phyloP scores from a whole-genome alignment of 1,139 yeast species.

The Arxiozyma bovina region DNA sequence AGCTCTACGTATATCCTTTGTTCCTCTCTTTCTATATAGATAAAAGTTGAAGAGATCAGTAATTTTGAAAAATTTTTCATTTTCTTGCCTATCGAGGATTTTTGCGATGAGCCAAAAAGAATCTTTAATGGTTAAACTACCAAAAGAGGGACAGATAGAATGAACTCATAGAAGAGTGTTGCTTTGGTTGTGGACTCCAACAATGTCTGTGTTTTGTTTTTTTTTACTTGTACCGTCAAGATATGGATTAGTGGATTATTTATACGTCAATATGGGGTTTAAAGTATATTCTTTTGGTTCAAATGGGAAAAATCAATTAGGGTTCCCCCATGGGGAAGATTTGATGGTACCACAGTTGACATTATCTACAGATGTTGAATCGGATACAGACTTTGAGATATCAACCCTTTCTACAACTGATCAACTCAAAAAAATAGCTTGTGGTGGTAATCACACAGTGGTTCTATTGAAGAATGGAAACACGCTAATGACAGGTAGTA shows the following conservation, averaged over 20 bases:
- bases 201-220: too few relatives aligned
- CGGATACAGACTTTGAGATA: neutral
- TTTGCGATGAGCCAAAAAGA: neutral
- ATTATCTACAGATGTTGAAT: constrained; percentile 5
- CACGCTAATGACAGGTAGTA: constrained; percentile 54
- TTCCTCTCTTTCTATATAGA: too few relatives aligned
- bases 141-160: neutral
- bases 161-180: neutral
- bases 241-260: neutral
- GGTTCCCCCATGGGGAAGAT: constrained; percentile 53
- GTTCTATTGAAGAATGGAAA: constrained; percentile 47
- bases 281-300: constrained; percentile 59
- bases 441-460: constrained; percentile 88
- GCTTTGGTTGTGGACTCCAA: too few relatives aligned
- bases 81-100: neutral
- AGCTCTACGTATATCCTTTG: too few relatives aligned
- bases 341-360: constrained; percentile 24
- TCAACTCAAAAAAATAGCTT: constrained; percentile 39
- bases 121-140: neutral
- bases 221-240: too few relatives aligned
- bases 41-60: neutral
- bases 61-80: neutral
- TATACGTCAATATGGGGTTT: neutral
- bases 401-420: neutral
- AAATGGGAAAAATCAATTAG: constrained; percentile 73